Conservation (phyloP, 345 rosid genomes). For the Isatis tinctoria region DNA sequence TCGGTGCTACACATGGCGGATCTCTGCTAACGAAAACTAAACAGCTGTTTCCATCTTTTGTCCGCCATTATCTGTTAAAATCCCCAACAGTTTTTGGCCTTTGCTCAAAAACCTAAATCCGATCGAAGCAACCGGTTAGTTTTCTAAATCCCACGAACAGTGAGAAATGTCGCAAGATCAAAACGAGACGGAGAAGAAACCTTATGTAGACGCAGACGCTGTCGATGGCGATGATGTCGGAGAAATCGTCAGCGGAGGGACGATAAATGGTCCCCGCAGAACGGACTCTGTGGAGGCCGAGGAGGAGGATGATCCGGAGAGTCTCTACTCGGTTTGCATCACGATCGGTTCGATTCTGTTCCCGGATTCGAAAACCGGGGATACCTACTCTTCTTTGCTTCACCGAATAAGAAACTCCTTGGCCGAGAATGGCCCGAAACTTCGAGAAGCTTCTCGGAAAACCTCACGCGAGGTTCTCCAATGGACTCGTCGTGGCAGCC, state of each 20-base stretch:
- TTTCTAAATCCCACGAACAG: not conserved
- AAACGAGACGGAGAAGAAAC: slow-evolving; percentile 1
- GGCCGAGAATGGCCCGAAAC: slow-evolving; percentile 44
- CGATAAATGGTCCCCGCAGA: not conserved
- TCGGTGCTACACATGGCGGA: slow-evolving; percentile 5
- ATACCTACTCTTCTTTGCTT: slow-evolving; percentile 38
- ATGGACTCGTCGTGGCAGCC: slow-evolving; percentile 81
- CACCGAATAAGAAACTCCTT: slow-evolving; percentile 50
- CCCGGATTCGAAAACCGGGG: slow-evolving; percentile 35
- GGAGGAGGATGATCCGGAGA: slow-evolving; percentile 20
- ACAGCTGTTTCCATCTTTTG: slow-evolving; percentile 4
- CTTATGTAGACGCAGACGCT: slow-evolving; percentile 13
- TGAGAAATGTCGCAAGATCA: slow-evolving; percentile 19
- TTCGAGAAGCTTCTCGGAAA: slow-evolving; percentile 52
- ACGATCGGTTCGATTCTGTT: slow-evolving; percentile 42
- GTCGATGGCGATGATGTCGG: slow-evolving; percentile 13
- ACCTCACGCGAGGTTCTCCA: slow-evolving; percentile 42
- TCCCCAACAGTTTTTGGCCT: not conserved
- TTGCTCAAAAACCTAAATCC: not conserved
- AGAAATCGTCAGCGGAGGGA: slow-evolving; percentile 20
- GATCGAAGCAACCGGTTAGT: not conserved
- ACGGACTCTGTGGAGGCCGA: not conserved
- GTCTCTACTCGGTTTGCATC: slow-evolving; percentile 47
- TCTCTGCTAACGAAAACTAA: not conserved
- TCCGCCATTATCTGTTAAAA: slow-evolving; percentile 1